These are phyloP conservation scores for Shiraia bambusicola DNA, from an alignment of 2,329 filamentous ascomycete genomes.

Conservation along the genomic window DNA sequence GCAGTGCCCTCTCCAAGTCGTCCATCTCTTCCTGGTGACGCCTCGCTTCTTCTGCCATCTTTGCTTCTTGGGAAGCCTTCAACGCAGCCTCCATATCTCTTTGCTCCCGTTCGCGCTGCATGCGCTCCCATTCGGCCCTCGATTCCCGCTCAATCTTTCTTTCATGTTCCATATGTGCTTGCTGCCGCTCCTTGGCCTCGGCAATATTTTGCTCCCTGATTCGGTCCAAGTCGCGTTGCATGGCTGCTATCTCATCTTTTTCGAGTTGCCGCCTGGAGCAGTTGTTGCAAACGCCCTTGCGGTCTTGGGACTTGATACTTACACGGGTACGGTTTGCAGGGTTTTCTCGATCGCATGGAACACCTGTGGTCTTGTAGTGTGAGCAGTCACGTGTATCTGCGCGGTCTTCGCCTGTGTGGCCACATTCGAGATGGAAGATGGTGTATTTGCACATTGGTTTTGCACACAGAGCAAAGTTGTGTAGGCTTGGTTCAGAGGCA, in stretches of 20 bases:
- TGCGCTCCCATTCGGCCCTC: slow-evolving; percentile 7
- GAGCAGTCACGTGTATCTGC: slow-evolving; percentile 18
- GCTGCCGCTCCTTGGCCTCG: slow-evolving; percentile 8
- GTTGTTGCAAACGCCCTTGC: slow-evolving; percentile 18
- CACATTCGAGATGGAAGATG: slow-evolving; percentile 20
- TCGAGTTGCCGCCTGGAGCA: slow-evolving; percentile 13
- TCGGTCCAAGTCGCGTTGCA: slow-evolving; percentile 11
- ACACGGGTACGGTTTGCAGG: slow-evolving; percentile 14
- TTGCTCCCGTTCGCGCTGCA: slow-evolving; percentile 6
- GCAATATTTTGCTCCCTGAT: slow-evolving; percentile 9
- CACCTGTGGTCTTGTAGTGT: slow-evolving; percentile 12
- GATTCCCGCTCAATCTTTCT: neutral
- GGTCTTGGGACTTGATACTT: slow-evolving; percentile 11
- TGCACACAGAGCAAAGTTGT: neutral
- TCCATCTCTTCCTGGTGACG: slow-evolving; percentile 10
- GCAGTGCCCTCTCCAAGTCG: slow-evolving; percentile 8
- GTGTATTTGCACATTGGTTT: slow-evolving; percentile 26
- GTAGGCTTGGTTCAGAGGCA: slow-evolving; percentile 1
- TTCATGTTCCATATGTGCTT: neutral
- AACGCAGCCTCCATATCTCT: slow-evolving; percentile 12
- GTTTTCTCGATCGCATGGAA: slow-evolving; percentile 22
- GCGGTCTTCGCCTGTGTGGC: slow-evolving; percentile 21
- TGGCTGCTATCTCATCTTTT: slow-evolving; percentile 11
- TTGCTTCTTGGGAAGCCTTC: slow-evolving; percentile 5
- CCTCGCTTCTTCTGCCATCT: neutral